A percentile compares a stretch with the other conserved stretches of the same genome.
Conservation (phyloP, 2,329 filamentous ascomycete species). For the Phyllosticta citriasiana region DNA sequence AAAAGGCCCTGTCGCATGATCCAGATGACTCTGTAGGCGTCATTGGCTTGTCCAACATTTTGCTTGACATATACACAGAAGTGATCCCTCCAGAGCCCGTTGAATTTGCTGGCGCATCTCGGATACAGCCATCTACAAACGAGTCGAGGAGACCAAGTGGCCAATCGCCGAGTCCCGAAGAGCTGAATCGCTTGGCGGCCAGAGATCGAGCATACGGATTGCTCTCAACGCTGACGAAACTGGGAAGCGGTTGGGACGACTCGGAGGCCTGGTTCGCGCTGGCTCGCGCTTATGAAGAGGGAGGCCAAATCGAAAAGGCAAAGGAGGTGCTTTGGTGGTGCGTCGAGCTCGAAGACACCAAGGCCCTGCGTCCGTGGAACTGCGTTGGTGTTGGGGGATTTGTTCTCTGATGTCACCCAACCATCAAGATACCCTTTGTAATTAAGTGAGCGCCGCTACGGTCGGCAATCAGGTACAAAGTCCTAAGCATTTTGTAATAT, state of each 20-base stretch:
- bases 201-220: constrained; percentile 82
- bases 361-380: constrained; percentile 69
- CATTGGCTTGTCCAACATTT: constrained; percentile 70
- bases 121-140: neutral
- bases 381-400: constrained; percentile 39
- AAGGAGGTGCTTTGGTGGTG: constrained; percentile 97
- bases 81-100: constrained; percentile 48
- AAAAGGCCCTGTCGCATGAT: constrained; percentile 68
- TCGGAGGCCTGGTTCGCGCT: constrained; percentile 90
- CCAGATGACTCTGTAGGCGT: constrained; percentile 73
- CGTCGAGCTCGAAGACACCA: constrained; percentile 82
- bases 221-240: constrained; percentile 71
- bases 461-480: neutral
- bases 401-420: constrained; percentile 2
- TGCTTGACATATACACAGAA: constrained; percentile 75
- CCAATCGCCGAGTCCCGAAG: constrained; percentile 44
- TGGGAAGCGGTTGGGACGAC: constrained; percentile 80
- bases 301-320: constrained; percentile 74
- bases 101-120: neutral
- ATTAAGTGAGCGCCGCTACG: neutral
- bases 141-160: neutral
- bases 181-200: constrained; percentile 75
- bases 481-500: constrained; percentile 4
- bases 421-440: constrained; percentile 10
- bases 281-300: constrained; percentile 77